A percentile compares a stretch with the other conserved stretches of the same genome.
Conservation (phyloP, 768 basidiomycete genomes). For the Tephrocybe sp. region DNA sequence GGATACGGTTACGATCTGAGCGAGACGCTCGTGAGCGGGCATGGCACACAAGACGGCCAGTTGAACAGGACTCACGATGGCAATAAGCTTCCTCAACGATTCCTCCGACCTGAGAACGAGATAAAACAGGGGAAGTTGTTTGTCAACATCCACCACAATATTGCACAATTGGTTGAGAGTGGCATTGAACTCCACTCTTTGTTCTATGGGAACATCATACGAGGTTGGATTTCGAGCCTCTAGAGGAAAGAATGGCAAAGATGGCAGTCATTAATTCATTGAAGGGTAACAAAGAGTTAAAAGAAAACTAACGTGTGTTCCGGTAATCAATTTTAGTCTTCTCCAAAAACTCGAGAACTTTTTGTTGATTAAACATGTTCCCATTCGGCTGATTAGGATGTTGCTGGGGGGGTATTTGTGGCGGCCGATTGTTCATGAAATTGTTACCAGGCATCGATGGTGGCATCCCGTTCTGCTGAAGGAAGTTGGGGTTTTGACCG, state of each 20-base stretch:
- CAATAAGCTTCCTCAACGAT: constrained; percentile 44
- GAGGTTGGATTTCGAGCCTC: constrained; percentile 32
- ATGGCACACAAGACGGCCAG: neutral
- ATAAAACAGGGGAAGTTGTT: constrained; percentile 45
- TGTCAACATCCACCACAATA: constrained; percentile 45
- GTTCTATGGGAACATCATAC: constrained; percentile 48
- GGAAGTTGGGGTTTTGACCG: constrained; percentile 9
- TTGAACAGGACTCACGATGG: constrained; percentile 44
- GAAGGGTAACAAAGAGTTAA: neutral
- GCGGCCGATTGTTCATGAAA: constrained; percentile 20
- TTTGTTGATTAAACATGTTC: neutral
- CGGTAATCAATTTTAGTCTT: constrained; percentile 9
- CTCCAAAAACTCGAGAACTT: constrained; percentile 2
- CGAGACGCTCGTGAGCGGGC: constrained; percentile 6
- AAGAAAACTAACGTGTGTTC: constrained; percentile 7
- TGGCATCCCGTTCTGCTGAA: constrained; percentile 5
- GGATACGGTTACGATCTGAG: constrained; percentile 41
- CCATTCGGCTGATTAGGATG: constrained; percentile 16
- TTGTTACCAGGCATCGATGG: constrained; percentile 13
- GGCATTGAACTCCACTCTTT: constrained; percentile 49
- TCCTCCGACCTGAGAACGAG: constrained; percentile 48
- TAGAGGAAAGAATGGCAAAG: constrained; percentile 14
- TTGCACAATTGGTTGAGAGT: constrained; percentile 49
- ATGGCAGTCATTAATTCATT: too few species aligned
- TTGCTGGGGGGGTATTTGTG: constrained; percentile 13